phyloP scores from a whole-genome alignment of 768 basidiomycete genomes.

The Boletus patriciae region DNA sequence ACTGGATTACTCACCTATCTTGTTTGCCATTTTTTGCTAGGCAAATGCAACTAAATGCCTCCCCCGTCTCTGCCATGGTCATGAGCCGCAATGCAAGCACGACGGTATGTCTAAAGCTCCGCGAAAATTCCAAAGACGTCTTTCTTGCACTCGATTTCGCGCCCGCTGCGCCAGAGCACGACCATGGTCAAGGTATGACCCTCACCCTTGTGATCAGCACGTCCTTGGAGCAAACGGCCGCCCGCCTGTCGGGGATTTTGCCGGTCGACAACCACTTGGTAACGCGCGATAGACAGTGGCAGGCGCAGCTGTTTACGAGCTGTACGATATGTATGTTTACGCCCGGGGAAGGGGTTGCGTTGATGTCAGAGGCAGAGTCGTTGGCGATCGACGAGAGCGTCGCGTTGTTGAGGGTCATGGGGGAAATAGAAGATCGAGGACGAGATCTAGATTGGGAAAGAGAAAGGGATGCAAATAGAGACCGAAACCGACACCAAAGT shows the following conservation, averaged over 20 bases:
- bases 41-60: constrained; percentile 20
- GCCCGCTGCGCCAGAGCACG: constrained; percentile 43
- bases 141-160: constrained; percentile 66
- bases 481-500: background rate
- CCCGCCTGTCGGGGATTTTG: constrained; percentile 47
- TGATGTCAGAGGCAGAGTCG: constrained; percentile 22
- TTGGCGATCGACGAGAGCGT: constrained; percentile 49
- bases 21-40: constrained; percentile 12
- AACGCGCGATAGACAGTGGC: constrained; percentile 52
- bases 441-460: constrained; percentile 1
- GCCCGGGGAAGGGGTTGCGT: constrained; percentile 27
- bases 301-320: constrained; percentile 57
- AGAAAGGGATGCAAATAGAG: background rate
- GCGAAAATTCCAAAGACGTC: constrained; percentile 30
- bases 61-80: constrained; percentile 38
- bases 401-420: constrained; percentile 41
- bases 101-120: constrained; percentile 46
- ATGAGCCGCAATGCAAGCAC: constrained; percentile 66
- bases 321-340: constrained; percentile 60
- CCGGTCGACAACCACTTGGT: constrained; percentile 46
- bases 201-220: constrained; percentile 54
- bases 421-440: constrained; percentile 39
- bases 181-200: constrained; percentile 30
- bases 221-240: constrained; percentile 45
- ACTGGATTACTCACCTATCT: background rate